Evolutionary conservation across 345 rosid species (phyloP).

Genomic region (Eucalyptus dawsonii): DNA sequence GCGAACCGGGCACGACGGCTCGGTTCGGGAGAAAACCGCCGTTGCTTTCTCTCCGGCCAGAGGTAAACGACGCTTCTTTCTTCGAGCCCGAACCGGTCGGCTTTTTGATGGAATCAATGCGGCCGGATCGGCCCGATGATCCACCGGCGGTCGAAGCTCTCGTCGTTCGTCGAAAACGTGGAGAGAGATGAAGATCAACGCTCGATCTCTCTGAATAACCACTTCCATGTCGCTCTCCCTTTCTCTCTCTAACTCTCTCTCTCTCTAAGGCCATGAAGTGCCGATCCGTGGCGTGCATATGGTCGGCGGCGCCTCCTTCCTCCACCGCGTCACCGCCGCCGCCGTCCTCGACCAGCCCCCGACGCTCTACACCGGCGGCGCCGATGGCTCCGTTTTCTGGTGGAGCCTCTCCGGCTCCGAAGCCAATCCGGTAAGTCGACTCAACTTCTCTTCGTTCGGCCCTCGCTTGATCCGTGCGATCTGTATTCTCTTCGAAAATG

Average conservation of each 20-base stretch:
- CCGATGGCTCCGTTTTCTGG: constrained; percentile 93
- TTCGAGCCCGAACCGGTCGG: background rate
- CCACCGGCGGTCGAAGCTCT: background rate
- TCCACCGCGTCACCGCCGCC: constrained; percentile 62
- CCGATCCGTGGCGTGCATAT: constrained; percentile 77
- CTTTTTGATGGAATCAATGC: background rate
- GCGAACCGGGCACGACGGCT: background rate
- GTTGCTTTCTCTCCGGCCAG: background rate
- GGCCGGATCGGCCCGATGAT: background rate
- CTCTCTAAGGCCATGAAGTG: constrained; percentile 47
- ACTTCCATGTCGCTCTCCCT: background rate
- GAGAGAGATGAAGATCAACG: background rate
- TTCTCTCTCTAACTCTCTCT: background rate
- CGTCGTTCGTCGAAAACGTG: background rate
- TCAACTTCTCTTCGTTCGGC: background rate
- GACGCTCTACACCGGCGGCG: constrained; percentile 84
- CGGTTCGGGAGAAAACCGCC: background rate
- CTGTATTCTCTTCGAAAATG: background rate
- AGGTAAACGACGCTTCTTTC: background rate
- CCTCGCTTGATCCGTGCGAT: background rate
- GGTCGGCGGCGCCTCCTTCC: constrained; percentile 70
- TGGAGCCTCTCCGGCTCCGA: constrained; percentile 52
- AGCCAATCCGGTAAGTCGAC: constrained; percentile 33
- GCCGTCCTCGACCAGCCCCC: constrained; percentile 46
- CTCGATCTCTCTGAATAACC: background rate